phyloP scores from a whole-genome alignment of 345 rosid genomes.

The Rhodomyrtus tomentosa region DNA sequence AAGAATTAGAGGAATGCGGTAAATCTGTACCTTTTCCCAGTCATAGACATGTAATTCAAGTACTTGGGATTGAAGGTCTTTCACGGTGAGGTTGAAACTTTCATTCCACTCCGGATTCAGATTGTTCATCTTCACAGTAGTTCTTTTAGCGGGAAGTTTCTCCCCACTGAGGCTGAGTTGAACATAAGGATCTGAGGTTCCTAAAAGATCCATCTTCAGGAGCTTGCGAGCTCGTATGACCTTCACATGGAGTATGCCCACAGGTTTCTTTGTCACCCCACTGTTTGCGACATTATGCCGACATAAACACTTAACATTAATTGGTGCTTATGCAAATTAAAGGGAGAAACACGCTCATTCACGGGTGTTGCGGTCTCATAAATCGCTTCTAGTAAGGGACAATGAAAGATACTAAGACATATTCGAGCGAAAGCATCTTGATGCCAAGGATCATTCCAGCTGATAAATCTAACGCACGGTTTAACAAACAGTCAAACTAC shows the following conservation, averaged over 20 bases:
- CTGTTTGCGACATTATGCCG: neutral
- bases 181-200: slow-evolving; percentile 49
- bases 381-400: neutral
- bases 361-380: neutral
- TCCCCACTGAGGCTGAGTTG: slow-evolving; percentile 28
- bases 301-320: neutral
- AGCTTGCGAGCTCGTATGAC: slow-evolving; percentile 27
- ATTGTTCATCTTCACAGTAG: slow-evolving; percentile 31
- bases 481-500: neutral
- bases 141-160: slow-evolving; percentile 27
- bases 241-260: slow-evolving; percentile 39
- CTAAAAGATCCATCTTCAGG: slow-evolving; percentile 36
- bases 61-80: slow-evolving; percentile 33
- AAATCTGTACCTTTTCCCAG: slow-evolving; percentile 37
- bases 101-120: slow-evolving; percentile 51
- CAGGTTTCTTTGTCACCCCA: slow-evolving; percentile 33
- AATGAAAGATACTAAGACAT: neutral
- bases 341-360: neutral
- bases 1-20: neutral
- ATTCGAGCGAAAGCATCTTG: neutral
- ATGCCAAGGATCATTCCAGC: neutral
- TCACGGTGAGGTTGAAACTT: slow-evolving; percentile 31
- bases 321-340: neutral
- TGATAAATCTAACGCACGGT: neutral
- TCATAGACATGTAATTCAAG: slow-evolving; percentile 35